Base-by-base conservation (phyloP, 2,329 filamentous ascomycete species). In the Botryotinia narcissicola region DNA sequence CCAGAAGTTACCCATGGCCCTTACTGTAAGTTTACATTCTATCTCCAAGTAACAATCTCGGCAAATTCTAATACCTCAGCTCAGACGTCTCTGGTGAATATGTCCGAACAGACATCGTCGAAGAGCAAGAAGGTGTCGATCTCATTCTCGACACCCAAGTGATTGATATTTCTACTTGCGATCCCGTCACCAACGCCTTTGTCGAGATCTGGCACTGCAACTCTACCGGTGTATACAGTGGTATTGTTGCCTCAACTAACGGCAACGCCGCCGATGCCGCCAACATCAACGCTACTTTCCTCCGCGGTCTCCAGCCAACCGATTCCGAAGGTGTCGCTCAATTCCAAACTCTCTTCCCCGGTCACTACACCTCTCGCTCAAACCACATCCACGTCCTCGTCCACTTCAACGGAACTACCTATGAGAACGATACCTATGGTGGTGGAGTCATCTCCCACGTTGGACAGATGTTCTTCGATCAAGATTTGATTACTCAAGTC, bases 401-500 rank as follows among this genome's bases (percentile, higher is more conserved):
- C 73, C 83, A 84, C 8, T 80, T 79, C 32, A 85, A 76, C 74
- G 82, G 83, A 14, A 85, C 79, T 2, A 86, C 74, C 0, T 81
- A 76, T 1, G 78, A 75, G 14, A 75, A 76, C 1, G 64, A 46
- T 67, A 54, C 64, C 25, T 67, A 54, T 67, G 46, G 46, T 54
- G 78, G 88, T 74, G 81, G 82, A 83, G 84, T 42, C 83, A 82
- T 73, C 84, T 87, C 74, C 85, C 86, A 92, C 81, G 85, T 91
- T 59, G 89, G 89, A 42, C 89, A 92, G 80, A 80, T 90, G 73
- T 91, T 89, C 84, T 89, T 90, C 78, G 88, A 91, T 80, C 87
- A 91, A 80, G 83, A 84, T 76, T 85, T 92, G 25, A 85, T 89
- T 75, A 77, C 78, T 32, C 76, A 83, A 60, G 87, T 91, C 72